Conservation (phyloP, 345 rosid genomes). For the Punica granatum region DNA sequence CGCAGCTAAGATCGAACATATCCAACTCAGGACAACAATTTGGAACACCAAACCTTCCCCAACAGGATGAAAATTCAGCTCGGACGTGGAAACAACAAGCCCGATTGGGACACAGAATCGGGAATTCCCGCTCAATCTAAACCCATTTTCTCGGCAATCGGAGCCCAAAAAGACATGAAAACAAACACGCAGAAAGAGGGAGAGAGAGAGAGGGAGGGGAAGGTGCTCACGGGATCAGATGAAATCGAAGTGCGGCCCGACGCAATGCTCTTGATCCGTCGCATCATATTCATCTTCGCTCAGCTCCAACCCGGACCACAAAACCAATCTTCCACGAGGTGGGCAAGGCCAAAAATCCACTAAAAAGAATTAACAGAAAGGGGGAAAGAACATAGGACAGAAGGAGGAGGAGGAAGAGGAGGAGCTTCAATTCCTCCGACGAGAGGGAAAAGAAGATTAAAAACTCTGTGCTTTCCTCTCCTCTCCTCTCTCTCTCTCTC, state of each 20-base stretch:
- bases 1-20: background rate
- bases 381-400: background rate
- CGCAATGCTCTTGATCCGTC: constrained; percentile 92
- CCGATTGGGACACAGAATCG: background rate
- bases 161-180: background rate
- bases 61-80: background rate
- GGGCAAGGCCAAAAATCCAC: too few relatives aligned
- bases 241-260: constrained; percentile 81
- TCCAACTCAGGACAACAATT: background rate
- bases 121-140: background rate
- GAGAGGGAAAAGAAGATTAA: background rate
- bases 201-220: background rate
- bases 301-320: constrained; percentile 6
- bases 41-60: background rate
- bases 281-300: constrained; percentile 73
- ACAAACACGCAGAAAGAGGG: background rate
- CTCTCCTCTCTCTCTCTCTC: background rate
- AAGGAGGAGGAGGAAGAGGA: background rate
- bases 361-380: too few relatives aligned
- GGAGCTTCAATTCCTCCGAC: background rate
- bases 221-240: constrained; percentile 63
- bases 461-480: constrained; percentile 3
- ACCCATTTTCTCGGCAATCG: background rate
- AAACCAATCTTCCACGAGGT: too few relatives aligned
- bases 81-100: background rate